phyloP scores from a whole-genome alignment of 805 yeast genomes.

The Wickerhamomyces strasburgensis region DNA sequence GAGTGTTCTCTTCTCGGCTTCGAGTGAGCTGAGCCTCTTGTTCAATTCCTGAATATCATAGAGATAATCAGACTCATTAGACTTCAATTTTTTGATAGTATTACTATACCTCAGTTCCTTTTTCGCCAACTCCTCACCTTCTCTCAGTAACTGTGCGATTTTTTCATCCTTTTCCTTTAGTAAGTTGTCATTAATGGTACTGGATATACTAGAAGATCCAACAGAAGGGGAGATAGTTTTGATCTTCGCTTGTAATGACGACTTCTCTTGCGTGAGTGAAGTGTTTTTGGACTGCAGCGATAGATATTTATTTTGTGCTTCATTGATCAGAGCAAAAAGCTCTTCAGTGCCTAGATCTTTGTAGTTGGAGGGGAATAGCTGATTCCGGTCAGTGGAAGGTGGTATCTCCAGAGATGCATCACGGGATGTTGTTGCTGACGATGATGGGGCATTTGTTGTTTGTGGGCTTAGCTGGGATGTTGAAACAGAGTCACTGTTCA shows the following conservation, averaged over 20 bases:
- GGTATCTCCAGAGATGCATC: constrained; percentile 6
- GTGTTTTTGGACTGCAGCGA: constrained; percentile 14
- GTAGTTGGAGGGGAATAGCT: constrained; percentile 10
- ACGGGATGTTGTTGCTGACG: constrained; percentile 1
- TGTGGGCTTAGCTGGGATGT: too few species aligned
- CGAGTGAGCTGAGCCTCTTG: constrained; percentile 13
- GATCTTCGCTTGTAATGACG: constrained; percentile 20
- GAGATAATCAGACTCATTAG: constrained; percentile 37
- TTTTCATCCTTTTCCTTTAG: constrained; percentile 45
- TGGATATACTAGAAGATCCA: not conserved
- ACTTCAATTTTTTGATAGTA: constrained; percentile 57
- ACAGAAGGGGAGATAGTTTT: constrained; percentile 7
- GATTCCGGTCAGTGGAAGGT: constrained; percentile 3
- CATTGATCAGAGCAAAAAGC: constrained; percentile 10
- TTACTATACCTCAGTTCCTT: constrained; percentile 68
- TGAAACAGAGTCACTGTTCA: too few species aligned
- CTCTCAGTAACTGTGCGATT: constrained; percentile 62
- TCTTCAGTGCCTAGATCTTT: constrained; percentile 15
- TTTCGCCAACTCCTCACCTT: constrained; percentile 68
- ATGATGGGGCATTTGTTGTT: too few species aligned
- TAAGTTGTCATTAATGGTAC: constrained; percentile 24
- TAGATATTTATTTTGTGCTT: constrained; percentile 13
- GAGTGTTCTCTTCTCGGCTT: constrained; percentile 21
- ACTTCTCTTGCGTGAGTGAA: constrained; percentile 19
- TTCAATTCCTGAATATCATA: constrained; percentile 23